Evolutionary conservation across 75 land plant genomes (phyloP).

Genomic region (Chamaecyparis obtusa): DNA sequence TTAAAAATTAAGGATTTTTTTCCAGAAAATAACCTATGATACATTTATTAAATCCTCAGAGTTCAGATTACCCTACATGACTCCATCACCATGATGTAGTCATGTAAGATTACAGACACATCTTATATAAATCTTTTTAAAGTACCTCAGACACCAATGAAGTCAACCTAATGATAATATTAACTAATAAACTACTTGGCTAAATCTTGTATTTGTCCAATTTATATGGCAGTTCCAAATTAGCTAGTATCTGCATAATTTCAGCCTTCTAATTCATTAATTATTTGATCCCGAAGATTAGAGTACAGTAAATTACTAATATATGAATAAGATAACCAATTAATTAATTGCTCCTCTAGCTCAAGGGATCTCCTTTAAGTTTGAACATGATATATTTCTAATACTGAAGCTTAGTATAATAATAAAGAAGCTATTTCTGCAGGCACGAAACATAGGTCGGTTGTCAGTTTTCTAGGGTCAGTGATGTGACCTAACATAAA

Average conservation of each 20-base stretch:
- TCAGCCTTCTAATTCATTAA: not conserved
- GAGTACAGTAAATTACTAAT: not conserved
- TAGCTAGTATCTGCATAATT: not conserved
- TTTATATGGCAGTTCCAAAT: not conserved
- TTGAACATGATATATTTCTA: not conserved
- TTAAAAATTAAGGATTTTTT: not conserved
- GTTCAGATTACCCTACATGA: too few relatives aligned
- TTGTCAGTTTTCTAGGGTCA: too few relatives aligned
- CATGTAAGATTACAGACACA: not conserved
- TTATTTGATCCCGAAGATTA: not conserved
- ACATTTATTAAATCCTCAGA: not conserved
- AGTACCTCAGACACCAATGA: not conserved
- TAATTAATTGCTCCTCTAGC: not conserved
- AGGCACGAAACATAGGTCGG: too few relatives aligned
- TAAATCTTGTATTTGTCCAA: too few relatives aligned
- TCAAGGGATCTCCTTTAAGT: not conserved
- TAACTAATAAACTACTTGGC: too few relatives aligned
- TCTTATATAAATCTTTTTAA: not conserved
- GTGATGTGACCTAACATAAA: too few relatives aligned
- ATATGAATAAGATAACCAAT: not conserved
- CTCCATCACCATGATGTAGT: not conserved
- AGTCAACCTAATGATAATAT: not conserved
- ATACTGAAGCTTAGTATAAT: too few relatives aligned
- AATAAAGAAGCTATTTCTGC: too few relatives aligned
- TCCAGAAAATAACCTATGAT: not conserved